Evolutionary conservation across 73 alveolate species (phyloP).

Genomic region (Urostyla sp.): DNA sequence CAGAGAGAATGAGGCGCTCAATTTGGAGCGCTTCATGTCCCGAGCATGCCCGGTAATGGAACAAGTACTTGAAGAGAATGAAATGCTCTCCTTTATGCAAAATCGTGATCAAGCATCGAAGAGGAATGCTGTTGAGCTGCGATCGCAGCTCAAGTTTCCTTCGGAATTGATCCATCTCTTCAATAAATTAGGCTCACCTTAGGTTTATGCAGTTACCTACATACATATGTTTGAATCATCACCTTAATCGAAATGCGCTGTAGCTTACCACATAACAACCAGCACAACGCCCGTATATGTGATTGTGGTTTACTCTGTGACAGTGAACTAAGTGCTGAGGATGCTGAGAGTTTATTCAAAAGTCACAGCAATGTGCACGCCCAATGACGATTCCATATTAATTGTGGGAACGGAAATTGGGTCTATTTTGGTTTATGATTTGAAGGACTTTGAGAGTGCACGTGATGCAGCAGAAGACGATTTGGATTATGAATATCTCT

Average conservation of each 20-base stretch:
- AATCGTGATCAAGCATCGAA: constrained; percentile 51
- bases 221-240: constrained; percentile 61
- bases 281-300: constrained; percentile 18
- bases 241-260: constrained; percentile 65
- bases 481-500: constrained; percentile 11
- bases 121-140: constrained; percentile 68
- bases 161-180: constrained; percentile 41
- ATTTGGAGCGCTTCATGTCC: constrained; percentile 50
- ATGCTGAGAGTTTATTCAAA: constrained; percentile 43
- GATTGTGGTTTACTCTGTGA: constrained; percentile 31
- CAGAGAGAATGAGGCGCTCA: constrained; percentile 45
- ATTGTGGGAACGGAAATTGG: constrained; percentile 62
- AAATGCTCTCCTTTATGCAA: constrained; percentile 32
- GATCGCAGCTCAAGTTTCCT: constrained; percentile 53
- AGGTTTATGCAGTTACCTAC: constrained; percentile 25
- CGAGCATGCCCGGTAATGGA: constrained; percentile 70
- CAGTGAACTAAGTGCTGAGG: constrained; percentile 31
- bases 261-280: constrained; percentile 39
- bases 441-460: constrained; percentile 53
- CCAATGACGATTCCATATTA: constrained; percentile 52
- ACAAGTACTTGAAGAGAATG: constrained; percentile 61
- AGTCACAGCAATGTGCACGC: constrained; percentile 60
- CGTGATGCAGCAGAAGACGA: not conserved
- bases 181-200: not conserved
- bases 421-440: constrained; percentile 54